Evolutionary conservation across 257 asterid genomes (phyloP).

Genomic region (Mitragyna speciosa): DNA sequence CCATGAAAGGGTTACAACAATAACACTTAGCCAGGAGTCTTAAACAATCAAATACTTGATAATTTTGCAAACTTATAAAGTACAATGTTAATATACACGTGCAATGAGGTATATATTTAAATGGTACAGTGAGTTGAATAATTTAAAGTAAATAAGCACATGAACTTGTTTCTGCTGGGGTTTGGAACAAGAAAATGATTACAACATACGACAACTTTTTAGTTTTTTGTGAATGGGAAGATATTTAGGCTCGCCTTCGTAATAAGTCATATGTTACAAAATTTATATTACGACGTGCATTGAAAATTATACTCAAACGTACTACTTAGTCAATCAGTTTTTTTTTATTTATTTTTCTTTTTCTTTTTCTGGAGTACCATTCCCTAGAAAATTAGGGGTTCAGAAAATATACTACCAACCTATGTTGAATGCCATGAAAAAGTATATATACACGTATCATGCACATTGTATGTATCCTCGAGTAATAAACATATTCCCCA

Average conservation of each 20-base stretch:
- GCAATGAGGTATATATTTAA: background rate
- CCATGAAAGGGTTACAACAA: background rate
- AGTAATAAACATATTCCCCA: background rate
- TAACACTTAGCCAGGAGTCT: background rate
- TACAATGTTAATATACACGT: background rate
- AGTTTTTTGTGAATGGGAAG: background rate
- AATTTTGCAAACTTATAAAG: background rate
- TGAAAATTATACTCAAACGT: too few relatives aligned
- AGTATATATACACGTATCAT: too few relatives aligned
- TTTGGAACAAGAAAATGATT: background rate
- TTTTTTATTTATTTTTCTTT: too few relatives aligned
- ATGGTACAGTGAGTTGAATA: background rate
- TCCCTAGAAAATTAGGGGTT: too few relatives aligned
- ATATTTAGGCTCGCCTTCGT: background rate
- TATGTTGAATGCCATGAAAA: too few relatives aligned
- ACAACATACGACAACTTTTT: background rate
- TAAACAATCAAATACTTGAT: background rate
- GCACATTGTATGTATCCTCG: too few relatives aligned
- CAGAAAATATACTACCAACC: too few relatives aligned
- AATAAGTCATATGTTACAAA: background rate
- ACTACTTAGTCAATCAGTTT: too few relatives aligned
- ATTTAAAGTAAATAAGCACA: background rate
- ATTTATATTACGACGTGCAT: too few relatives aligned
- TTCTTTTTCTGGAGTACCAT: too few relatives aligned
- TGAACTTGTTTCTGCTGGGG: background rate